Base-by-base conservation (phyloP, 1,284 basidiomycete genomes). In the Phellinidium pouzarii region DNA sequence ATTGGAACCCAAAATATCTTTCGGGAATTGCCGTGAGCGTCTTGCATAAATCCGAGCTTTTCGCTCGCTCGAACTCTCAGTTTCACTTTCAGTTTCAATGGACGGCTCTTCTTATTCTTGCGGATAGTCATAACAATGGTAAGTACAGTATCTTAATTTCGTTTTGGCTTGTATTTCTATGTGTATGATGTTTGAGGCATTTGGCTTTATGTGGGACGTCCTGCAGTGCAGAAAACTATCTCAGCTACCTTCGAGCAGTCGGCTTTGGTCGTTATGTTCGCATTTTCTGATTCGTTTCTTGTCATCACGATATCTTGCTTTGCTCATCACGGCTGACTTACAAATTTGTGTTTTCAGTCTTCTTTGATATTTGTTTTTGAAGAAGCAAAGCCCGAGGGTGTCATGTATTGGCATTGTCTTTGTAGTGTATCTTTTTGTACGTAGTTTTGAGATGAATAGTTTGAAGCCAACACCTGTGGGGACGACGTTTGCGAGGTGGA, bases 131-230 rank as follows among this genome's bases (percentile, higher is more conserved):
- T 20, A 7, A 19, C 19, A 34, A 22, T n/a, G 44, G 44, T 46
- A 31, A 46, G 37, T 20, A 17, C 14, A 14, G 6, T 34, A 2
- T 11, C 14, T 8, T 14, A 3, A 34, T 34, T n/a, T 17, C 2
- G 3, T 44, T 44, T 9, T 2, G 27, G 6, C 38, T 40, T 36
- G 17, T 14, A 53, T 19, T 27, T 49, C 51, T 44, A 55, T 58
- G 27, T 50, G 55, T 58, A 81, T 84, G 86, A 88, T 88, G 85
- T 84, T 87, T 87, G 86, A 88, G 86, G 86, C 85, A 88, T 88
- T 88, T 88, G 85, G 86, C 86, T 88, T 88, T 87, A 88, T 59
- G 83, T 76, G 71, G 76, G 77, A 71, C 58, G 64, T 69, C 76
- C 75, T 68, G 68, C 72, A 63, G 64, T 79, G 76, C 77, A 77